Conservation (phyloP, 2,329 filamentous ascomycete genomes). For the Fusarium piperis region DNA sequence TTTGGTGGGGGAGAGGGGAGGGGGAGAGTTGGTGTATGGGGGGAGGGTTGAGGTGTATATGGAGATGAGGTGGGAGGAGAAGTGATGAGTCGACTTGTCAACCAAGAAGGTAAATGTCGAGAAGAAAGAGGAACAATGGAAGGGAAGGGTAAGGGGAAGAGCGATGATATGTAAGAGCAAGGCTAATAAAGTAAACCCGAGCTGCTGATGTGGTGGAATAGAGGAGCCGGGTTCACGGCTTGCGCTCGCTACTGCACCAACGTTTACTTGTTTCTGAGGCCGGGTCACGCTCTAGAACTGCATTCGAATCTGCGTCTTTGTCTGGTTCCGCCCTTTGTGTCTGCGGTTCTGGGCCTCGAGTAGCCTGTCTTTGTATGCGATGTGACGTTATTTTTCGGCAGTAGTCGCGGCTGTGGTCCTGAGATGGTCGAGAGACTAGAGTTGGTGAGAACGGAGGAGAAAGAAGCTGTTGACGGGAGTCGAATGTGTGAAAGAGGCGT, state of each 20-base stretch:
- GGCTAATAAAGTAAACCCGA: slow-evolving; percentile 10
- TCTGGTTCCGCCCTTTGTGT: slow-evolving; percentile 10
- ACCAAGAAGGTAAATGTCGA: slow-evolving; percentile 4
- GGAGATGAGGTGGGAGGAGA: slow-evolving; percentile 7
- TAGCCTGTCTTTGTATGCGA: slow-evolving; percentile 9
- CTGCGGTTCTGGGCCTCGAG: slow-evolving; percentile 8
- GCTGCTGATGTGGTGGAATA: slow-evolving; percentile 17
- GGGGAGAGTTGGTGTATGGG: neutral
- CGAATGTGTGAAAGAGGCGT: slow-evolving; percentile 19
- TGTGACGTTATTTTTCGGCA: slow-evolving; percentile 13
- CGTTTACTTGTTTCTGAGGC: slow-evolving; percentile 29
- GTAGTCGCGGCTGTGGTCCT: slow-evolving; percentile 3
- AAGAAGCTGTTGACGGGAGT: neutral
- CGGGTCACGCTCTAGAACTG: slow-evolving; percentile 20
- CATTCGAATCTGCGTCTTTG: slow-evolving; percentile 30
- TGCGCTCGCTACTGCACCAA: slow-evolving; percentile 15
- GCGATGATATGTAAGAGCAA: slow-evolving; percentile 26
- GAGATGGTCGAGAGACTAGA: neutral
- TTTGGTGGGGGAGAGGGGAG: slow-evolving; percentile 15
- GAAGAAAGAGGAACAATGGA: neutral
- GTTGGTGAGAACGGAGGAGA: neutral
- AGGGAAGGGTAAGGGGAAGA: slow-evolving; percentile 9
- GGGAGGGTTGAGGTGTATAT: slow-evolving; percentile 17
- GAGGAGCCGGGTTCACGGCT: slow-evolving; percentile 19
- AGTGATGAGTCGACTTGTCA: slow-evolving; percentile 10